These are phyloP conservation scores for Hypoxylon crocopeplum DNA, from an alignment of 495 filamentous ascomycete genomes.

Conservation along the genomic window DNA sequence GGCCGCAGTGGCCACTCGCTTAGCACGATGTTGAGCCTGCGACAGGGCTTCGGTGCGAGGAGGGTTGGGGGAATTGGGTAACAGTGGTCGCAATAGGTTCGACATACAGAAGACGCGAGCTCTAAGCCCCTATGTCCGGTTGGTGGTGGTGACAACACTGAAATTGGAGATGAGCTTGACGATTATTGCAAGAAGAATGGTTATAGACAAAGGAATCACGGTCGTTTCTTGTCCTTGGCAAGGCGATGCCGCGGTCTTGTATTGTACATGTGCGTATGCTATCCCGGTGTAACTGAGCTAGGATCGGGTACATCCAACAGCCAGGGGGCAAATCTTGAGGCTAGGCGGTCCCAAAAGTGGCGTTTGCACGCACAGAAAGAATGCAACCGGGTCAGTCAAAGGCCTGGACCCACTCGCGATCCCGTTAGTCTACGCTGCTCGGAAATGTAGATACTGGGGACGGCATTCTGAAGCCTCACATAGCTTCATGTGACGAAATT, in stretches of 20 bases:
- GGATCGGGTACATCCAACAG: constrained; percentile 21
- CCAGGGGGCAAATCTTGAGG: constrained; percentile 14
- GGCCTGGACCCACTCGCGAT: constrained; percentile 5
- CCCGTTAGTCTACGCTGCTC: background rate
- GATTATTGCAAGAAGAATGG: background rate
- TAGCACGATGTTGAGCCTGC: constrained; percentile 20
- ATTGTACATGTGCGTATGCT: background rate
- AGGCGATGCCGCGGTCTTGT: background rate
- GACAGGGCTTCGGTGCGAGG: constrained; percentile 18
- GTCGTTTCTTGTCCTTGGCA: background rate
- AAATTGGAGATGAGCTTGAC: background rate
- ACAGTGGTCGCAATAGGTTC: constrained; percentile 28
- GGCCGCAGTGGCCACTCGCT: constrained; percentile 23
- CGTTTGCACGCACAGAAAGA: constrained; percentile 25
- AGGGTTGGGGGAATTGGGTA: constrained; percentile 34
- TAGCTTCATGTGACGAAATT: background rate
- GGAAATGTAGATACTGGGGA: background rate
- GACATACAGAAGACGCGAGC: constrained; percentile 24
- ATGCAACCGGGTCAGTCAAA: constrained; percentile 19
- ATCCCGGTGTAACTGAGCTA: constrained; percentile 14
- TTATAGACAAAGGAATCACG: background rate
- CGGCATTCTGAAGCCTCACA: background rate
- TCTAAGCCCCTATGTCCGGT: background rate
- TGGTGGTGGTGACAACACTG: background rate
- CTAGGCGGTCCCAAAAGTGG: constrained; percentile 31